A percentile compares a stretch with the other conserved stretches of the same genome.
Evolutionary conservation across 2,329 filamentous ascomycete species (phyloP).

Genomic region (Didymella pomorum): DNA sequence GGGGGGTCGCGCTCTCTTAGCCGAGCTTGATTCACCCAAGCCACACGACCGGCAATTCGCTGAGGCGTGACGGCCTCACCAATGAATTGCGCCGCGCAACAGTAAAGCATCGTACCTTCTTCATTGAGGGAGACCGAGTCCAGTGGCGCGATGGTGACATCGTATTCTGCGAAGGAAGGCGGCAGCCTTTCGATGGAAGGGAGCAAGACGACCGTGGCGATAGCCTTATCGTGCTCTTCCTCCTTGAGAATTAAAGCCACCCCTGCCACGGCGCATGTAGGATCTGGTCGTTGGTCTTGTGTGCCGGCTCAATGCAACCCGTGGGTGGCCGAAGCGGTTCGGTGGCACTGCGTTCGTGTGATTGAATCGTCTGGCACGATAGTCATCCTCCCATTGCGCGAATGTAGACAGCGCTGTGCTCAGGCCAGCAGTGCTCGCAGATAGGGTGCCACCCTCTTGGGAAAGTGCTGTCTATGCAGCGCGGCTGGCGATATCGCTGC

Average conservation of each 20-base stretch:
- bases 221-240: not conserved
- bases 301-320: not conserved
- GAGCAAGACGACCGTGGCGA: not conserved
- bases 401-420: not conserved
- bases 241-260: not conserved
- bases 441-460: not conserved
- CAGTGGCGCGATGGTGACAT: not conserved
- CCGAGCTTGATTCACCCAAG: slow-evolving; percentile 8
- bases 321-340: not conserved
- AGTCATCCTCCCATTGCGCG: not conserved
- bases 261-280: not conserved
- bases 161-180: not conserved
- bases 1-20: slow-evolving; percentile 7
- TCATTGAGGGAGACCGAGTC: not conserved
- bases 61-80: not conserved
- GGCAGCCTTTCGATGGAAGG: not conserved
- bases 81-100: not conserved
- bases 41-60: not conserved
- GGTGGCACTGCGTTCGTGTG: not conserved
- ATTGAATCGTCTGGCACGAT: not conserved
- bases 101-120: slow-evolving; percentile 3
- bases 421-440: not conserved
- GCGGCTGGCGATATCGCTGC: not conserved
- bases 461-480: not conserved
- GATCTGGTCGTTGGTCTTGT: not conserved